Base-by-base conservation (phyloP, 1,284 basidiomycete genomes). In the Sporisorium iseilematis-ciliati region DNA sequence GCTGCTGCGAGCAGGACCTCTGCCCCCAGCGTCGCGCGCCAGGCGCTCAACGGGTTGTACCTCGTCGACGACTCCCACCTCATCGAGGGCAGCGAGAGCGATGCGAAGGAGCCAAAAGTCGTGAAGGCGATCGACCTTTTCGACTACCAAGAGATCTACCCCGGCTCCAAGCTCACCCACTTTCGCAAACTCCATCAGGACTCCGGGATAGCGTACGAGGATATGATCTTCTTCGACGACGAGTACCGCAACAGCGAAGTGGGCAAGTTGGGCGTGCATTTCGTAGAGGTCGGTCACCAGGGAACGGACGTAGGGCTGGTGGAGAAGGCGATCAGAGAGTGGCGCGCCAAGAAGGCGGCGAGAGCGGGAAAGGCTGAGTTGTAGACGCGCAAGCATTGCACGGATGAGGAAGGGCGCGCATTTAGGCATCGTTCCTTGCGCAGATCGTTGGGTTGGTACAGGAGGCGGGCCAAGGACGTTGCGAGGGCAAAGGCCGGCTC, bases 171-270 rank as follows among this genome's bases (percentile, higher is more conserved):
- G 49, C 63, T 84, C 11, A 61, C 74, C 10, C 83, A 85, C 54
- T 85, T 85, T 38, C 48, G 61, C 14, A 52, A 71, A 0, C 42
- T 85, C 11, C 72, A 81, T 1, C 51, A 55, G 11, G 77, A 74
- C 31, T 74, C 82, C 2, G 79, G 78, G 2, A 50, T 84, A 14
- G 65, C 57, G 4, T 85, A 74, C 40, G 60, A 77, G 20, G 83
- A 85, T 29, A 84, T 84, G 83, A 8, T 84, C 29, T 84, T 84
- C 49, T 84, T 82, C 56, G 82, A 84, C 60, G 83, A 84, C 57
- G 83, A 84, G 40, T 51, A 70, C 20, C 58, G 82, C 1, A 83
- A 82, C 40, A 65, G 68, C 14, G 82, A 84, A 40, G 83, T 85
- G 0, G 66, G 69, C 10, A 81, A 83, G 55, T 60, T 85, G 4